phyloP scores from a whole-genome alignment of 495 filamentous ascomycete species.

The Penicillium crystallinum region DNA sequence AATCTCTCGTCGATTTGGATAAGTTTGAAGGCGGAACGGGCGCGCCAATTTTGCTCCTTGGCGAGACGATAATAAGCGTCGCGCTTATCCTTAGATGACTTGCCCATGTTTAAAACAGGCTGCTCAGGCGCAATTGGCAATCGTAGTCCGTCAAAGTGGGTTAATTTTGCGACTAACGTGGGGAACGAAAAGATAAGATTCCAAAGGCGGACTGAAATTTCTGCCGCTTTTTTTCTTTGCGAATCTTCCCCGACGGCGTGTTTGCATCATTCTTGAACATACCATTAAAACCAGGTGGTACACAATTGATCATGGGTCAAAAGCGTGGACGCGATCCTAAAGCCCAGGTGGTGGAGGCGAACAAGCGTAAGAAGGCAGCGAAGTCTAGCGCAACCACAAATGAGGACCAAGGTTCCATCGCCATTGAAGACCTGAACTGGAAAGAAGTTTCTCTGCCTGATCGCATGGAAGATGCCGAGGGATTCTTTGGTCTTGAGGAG shows the following conservation, averaged over 20 bases:
- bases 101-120: constrained; percentile 62
- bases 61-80: constrained; percentile 96
- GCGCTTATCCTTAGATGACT: constrained; percentile 97
- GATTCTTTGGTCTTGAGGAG: constrained; percentile 91
- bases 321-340: constrained; percentile 47
- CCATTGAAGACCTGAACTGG: constrained; percentile 72
- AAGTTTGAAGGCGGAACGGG: constrained; percentile 92
- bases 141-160: constrained; percentile 5
- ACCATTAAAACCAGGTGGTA: background rate
- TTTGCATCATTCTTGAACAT: constrained; percentile 6
- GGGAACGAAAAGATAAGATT: constrained; percentile 37
- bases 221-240: constrained; percentile 36
- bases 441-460: constrained; percentile 77
- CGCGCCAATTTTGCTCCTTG: constrained; percentile 98
- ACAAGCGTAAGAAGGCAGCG: constrained; percentile 48
- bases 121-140: background rate
- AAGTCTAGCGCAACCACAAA: constrained; percentile 23
- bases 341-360: constrained; percentile 24
- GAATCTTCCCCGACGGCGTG: constrained; percentile 8
- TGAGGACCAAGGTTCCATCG: constrained; percentile 25
- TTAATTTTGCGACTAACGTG: constrained; percentile 23
- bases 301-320: constrained; percentile 31
- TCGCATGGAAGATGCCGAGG: constrained; percentile 84
- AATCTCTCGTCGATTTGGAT: constrained; percentile 96
- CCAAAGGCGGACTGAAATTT: constrained; percentile 30